Percentiles rank a stretch among this genome's conserved stretches.
Evolutionary conservation across 2,329 filamentous ascomycete genomes (phyloP).

Genomic region (Fusarium proliferatum): DNA sequence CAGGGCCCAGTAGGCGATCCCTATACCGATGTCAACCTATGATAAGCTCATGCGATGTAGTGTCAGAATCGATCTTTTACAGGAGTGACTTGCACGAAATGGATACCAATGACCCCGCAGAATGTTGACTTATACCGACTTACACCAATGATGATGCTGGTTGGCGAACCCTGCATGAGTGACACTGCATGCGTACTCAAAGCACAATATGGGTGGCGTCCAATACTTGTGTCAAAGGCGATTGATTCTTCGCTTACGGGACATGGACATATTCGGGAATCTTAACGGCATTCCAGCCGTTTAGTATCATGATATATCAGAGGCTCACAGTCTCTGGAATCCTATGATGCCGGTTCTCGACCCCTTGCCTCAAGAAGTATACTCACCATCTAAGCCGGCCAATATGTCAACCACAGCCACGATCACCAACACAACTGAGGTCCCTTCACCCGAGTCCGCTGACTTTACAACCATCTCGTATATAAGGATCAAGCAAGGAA

Average conservation of each 20-base stretch:
- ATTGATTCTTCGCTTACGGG: background rate
- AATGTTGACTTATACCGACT: background rate
- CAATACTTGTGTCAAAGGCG: background rate
- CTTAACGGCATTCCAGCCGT: background rate
- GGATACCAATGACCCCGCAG: background rate
- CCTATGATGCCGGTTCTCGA: background rate
- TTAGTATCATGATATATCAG: background rate
- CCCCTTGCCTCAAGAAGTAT: background rate
- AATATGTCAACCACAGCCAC: background rate
- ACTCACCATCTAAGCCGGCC: background rate
- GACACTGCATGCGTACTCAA: background rate
- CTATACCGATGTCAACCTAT: background rate
- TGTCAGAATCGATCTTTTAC: background rate
- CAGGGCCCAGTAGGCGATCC: background rate
- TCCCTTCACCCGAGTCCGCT: background rate
- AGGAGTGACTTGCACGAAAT: background rate
- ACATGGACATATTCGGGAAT: background rate
- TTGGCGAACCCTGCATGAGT: background rate
- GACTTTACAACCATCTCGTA: background rate
- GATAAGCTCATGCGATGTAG: background rate
- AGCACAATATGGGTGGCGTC: background rate
- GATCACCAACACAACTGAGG: background rate
- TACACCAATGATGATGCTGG: background rate
- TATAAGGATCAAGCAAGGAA: background rate
- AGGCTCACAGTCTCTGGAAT: background rate